Percentiles rank a stretch among this genome's conserved stretches.
These are phyloP conservation scores for Cyclotella atomus DNA, from an alignment of 108 stramenopile genomes.

Conservation along the genomic window DNA sequence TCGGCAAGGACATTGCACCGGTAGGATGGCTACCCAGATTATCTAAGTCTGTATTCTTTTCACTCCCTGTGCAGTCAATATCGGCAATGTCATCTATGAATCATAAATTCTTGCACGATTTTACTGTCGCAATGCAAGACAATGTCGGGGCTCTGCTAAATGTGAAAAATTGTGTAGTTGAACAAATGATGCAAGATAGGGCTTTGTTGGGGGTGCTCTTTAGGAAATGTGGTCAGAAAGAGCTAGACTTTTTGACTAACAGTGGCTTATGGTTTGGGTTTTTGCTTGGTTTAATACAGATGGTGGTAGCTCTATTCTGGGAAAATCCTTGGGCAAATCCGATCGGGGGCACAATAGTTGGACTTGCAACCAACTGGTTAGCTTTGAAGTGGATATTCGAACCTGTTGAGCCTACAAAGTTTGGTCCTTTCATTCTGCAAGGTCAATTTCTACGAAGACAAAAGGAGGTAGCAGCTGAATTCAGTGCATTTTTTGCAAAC, in stretches of 20 bases:
- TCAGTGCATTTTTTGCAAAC: conserved; percentile 83
- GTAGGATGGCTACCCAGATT: conserved; percentile 26
- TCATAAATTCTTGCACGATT: conserved; percentile 58
- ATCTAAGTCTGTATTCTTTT: conserved; percentile 39
- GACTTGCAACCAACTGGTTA: conserved; percentile 92
- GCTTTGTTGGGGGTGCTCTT: conserved; percentile 77
- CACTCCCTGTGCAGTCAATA: conserved; percentile 35
- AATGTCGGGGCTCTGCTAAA: conserved; percentile 77
- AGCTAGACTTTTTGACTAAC: conserved; percentile 86
- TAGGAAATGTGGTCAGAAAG: conserved; percentile 77
- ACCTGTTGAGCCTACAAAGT: conserved; percentile 87
- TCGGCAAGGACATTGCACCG: conserved; percentile 58
- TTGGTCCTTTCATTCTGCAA: conserved; percentile 93
- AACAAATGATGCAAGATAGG: conserved; percentile 88
- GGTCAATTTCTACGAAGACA: conserved; percentile 92
- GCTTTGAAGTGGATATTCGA: conserved; percentile 95
- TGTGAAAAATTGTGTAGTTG: conserved; percentile 81
- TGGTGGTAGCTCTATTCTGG: conserved; percentile 92
- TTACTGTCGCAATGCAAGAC: conserved; percentile 65
- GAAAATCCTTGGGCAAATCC: conserved; percentile 93
- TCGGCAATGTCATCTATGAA: conserved; percentile 46
- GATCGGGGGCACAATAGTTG: conserved; percentile 91
- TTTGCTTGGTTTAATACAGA: conserved; percentile 90
- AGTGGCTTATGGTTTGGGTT: conserved; percentile 96
- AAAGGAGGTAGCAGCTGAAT: conserved; percentile 84